Base-by-base conservation (phyloP, 2,329 filamentous ascomycete species). In the Fusarium coffeatum region DNA sequence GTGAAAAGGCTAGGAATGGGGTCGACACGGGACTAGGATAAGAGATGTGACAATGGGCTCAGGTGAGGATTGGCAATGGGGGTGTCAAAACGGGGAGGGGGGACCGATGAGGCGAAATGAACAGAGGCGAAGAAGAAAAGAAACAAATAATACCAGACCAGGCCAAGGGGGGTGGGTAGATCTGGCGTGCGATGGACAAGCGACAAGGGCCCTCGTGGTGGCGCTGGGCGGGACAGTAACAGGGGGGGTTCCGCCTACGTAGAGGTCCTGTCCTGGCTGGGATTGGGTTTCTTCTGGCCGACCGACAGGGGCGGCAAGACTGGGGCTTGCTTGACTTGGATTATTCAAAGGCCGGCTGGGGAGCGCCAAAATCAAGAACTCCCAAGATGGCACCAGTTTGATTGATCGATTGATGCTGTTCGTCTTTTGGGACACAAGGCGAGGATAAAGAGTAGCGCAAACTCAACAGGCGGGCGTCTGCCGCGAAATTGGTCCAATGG, bases 141-240 rank as follows among this genome's bases (percentile, higher is more conserved):
- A 69, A 69, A 71, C 64, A 72, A 66, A 68, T 69, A 69, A 74
- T 67, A 71, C 69, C 54, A 66, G 56, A 54, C 49, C 63, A 64
- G 59, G 57, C 53, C 64, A 64, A 58, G 58, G 72, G 72, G 72
- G 68, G 70, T 71, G 72, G 69, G 64, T 71, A 79, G 77, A 79
- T 79, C 77, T 79, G 76, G 76, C 62, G 69, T 71, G 71, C 71
- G 76, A 76, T 76, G 72, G 71, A 69, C 66, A 72, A 69, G 64
- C 71, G 73, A 69, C 66, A 74, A 66, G 66, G 66, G 59, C 72
- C 77, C 76, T 77, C 77, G 77, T 78, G 77, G 77, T 79, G 77
- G 77, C 76, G 77, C 72, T 74, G 72, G 66, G 72, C 74, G 73
- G 74, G 74, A 76, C 70, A 72, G 63, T 73, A 47, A 74, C 67